Percentiles rank a stretch among this genome's conserved stretches.
Evolutionary conservation across 495 filamentous ascomycete species (phyloP).

Genomic region (Cairneyella variabilis): DNA sequence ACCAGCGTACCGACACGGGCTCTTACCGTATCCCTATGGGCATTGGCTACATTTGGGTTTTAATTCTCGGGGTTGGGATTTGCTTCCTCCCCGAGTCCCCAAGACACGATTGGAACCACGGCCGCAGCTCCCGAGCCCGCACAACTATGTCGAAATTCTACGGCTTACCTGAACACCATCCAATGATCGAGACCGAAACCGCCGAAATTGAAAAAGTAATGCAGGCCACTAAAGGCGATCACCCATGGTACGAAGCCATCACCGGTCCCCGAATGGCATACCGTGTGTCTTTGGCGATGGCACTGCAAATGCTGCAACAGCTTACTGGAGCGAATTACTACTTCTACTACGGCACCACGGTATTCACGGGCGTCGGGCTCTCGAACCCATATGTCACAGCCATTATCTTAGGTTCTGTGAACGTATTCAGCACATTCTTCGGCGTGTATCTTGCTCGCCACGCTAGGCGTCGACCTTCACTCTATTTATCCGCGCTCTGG

Average conservation of each 20-base stretch:
- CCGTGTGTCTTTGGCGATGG: conserved; percentile 64
- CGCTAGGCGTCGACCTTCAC: conserved; percentile 61
- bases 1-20: conserved; percentile 43
- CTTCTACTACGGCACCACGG: conserved; percentile 49
- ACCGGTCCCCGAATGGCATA: conserved; percentile 71
- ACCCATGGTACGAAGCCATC: conserved; percentile 61
- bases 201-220: conserved; percentile 64
- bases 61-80: conserved; percentile 68
- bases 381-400: conserved; percentile 61
- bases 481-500: conserved; percentile 64
- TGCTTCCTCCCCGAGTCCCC: conserved; percentile 72
- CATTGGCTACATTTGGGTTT: conserved; percentile 70
- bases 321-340: conserved; percentile 57
- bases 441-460: conserved; percentile 68
- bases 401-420: conserved; percentile 67
- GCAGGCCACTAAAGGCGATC: conserved; percentile 49
- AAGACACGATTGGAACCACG: conserved; percentile 61
- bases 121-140: conserved; percentile 59
- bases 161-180: conserved; percentile 62
- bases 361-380: conserved; percentile 62
- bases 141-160: conserved; percentile 69
- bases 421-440: conserved; percentile 61
- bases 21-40: conserved; percentile 83
- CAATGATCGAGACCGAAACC: conserved; percentile 66
- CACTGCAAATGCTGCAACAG: conserved; percentile 69